Evolutionary conservation across 257 asterid species (phyloP).

Genomic region (Solanum lycopersicoides): DNA sequence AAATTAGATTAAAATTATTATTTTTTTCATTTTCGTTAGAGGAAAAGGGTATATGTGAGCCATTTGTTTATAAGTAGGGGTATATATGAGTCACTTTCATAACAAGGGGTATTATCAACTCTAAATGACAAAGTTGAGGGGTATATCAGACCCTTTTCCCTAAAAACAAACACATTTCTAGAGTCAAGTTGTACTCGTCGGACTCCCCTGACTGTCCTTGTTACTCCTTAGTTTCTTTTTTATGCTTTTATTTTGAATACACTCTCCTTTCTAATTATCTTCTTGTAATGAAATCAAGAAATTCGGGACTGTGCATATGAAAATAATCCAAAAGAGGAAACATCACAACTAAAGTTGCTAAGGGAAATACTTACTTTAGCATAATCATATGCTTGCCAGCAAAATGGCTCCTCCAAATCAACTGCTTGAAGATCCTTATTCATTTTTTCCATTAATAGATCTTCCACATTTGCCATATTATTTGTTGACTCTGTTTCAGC

Average conservation of each 20-base stretch:
- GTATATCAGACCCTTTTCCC: too few species aligned
- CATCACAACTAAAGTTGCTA: neutral
- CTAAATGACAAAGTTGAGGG: too few species aligned
- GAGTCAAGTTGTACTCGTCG: neutral
- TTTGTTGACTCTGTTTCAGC: slow-evolving; percentile 55
- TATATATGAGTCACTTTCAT: too few species aligned
- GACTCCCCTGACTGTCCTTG: neutral
- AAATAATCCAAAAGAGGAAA: neutral
- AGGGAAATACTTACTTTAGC: slow-evolving; percentile 57
- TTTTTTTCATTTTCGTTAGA: too few species aligned
- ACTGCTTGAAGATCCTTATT: slow-evolving; percentile 81
- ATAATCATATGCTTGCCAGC: slow-evolving; percentile 89
- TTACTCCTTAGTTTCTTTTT: neutral
- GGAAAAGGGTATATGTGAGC: too few species aligned
- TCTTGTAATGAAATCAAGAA: neutral
- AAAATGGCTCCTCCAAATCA: slow-evolving; percentile 90
- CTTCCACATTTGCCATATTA: slow-evolving; percentile 69
- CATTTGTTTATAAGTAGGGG: too few species aligned
- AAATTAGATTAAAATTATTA: too few species aligned
- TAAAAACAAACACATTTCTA: neutral
- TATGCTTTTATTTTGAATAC: neutral
- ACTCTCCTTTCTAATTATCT: neutral
- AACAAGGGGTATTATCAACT: too few species aligned
- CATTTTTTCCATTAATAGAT: slow-evolving; percentile 74
- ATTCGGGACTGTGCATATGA: neutral